A percentile compares a stretch with the other conserved stretches of the same genome.
These are phyloP conservation scores for Fusarium zealandicum DNA, from an alignment of 2,329 filamentous ascomycete genomes.

Conservation along the genomic window DNA sequence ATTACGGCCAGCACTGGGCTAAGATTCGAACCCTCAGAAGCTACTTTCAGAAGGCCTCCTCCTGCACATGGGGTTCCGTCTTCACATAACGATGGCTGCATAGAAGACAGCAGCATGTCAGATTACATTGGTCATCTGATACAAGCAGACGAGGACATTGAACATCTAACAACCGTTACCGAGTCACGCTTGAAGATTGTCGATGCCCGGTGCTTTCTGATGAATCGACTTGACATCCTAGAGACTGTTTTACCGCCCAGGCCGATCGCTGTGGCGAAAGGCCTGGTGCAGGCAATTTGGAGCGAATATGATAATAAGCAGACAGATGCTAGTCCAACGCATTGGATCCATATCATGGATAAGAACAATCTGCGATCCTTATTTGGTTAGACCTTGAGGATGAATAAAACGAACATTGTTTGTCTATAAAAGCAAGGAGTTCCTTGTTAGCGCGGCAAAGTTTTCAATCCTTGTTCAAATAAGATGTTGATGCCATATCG, in stretches of 20 bases:
- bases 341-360: slow-evolving; percentile 39
- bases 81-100: background rate
- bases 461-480: no score
- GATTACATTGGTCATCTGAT: slow-evolving; percentile 22
- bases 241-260: slow-evolving; percentile 22
- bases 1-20: slow-evolving; percentile 47
- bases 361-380: slow-evolving; percentile 31
- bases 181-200: slow-evolving; percentile 19
- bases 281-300: slow-evolving; percentile 29
- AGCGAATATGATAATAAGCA: slow-evolving; percentile 29
- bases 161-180: background rate
- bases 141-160: slow-evolving; percentile 26
- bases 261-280: slow-evolving; percentile 25
- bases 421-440: background rate
- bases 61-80: background rate
- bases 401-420: no score
- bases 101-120: slow-evolving; percentile 23
- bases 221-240: slow-evolving; percentile 7
- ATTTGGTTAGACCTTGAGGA: slow-evolving; percentile 20
- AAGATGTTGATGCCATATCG: no score
- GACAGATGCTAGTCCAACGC: background rate
- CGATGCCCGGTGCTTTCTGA: slow-evolving; percentile 19
- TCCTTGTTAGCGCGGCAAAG: background rate
- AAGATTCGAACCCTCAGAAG: slow-evolving; percentile 16
- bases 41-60: background rate